Evolutionary conservation across 768 basidiomycete species (phyloP), one percentile per base, ranked within the genome.

Genomic region (Hygrocybe punicea): DNA sequence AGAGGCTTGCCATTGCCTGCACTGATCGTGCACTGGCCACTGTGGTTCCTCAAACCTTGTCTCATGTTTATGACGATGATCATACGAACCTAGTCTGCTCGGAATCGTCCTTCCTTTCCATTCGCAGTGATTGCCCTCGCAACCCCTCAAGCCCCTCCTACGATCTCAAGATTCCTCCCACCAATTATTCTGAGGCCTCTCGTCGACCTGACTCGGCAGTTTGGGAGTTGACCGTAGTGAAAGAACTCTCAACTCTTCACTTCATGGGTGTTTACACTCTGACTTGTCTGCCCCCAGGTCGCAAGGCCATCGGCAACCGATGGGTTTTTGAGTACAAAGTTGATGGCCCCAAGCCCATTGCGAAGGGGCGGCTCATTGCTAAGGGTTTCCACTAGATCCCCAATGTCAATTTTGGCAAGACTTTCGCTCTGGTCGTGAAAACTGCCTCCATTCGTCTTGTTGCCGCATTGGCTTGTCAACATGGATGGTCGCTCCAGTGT

Each of bases 241-340:
- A 61, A 2, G 70, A 75, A 46, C 11, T 66, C 2, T 55, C 53
- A 0, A 63, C 63, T n/a, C 36, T 70, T 0, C 4, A 44, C 0
- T 54, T 62, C 1, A 60, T 63, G 40, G 63, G 65, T 2, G 69
- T 75, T 0, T 76, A 73, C 57, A 60, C 66, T 37, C 58, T 57
- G 0, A 56, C 60, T 0, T 25, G 42, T 1, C 57, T 70, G 0
- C 75, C 74, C 0, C 14, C 44, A 21, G 70, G 62, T 17, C 57
- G 62, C 0, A 69, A 66, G 19, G 58, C 70, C 0, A 69, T 79
- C 16, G 66, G 65, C 0, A 59, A 65, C 9, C 54, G 57, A 6
- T 77, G 76, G 76, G 73, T 74, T 1, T 76, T 67, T 55, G 64
- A 61, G 1, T 61, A 68, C 51, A 83, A 83, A 63, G 55, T 66